Conservation (phyloP, 164 flowering plant genomes). For the Berberis thunbergii region DNA sequence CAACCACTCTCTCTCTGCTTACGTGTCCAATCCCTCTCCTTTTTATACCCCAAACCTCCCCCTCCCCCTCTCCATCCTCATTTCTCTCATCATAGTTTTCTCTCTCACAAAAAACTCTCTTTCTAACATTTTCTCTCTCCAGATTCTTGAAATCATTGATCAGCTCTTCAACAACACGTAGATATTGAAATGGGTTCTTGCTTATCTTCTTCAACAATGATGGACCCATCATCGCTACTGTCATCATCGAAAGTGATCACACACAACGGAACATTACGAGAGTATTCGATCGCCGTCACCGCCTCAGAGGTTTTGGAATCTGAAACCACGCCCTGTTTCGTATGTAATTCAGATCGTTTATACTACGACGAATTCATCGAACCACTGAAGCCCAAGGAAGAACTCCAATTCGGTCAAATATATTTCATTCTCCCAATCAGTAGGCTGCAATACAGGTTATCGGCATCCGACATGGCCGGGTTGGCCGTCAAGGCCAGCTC, state of each 20-base stretch:
- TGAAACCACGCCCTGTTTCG: slow-evolving; percentile 11
- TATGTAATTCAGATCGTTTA: slow-evolving; percentile 46
- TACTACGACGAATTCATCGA: slow-evolving; percentile 43
- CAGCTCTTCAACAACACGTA: too few species aligned
- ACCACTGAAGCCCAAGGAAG: slow-evolving; percentile 16
- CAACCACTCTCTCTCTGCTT: too few species aligned
- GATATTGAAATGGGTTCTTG: slow-evolving; percentile 20
- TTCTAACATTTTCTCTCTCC: not conserved
- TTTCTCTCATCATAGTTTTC: too few species aligned
- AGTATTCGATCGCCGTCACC: slow-evolving; percentile 20
- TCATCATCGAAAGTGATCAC: slow-evolving; percentile 27
- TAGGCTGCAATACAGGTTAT: slow-evolving; percentile 24
- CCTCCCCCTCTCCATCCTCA: too few species aligned
- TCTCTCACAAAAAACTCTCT: not conserved
- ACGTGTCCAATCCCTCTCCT: too few species aligned
- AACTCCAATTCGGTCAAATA: slow-evolving; percentile 33
- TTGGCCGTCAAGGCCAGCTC: slow-evolving; percentile 53
- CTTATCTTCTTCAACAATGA: slow-evolving; percentile 6
- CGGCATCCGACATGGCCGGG: slow-evolving; percentile 59
- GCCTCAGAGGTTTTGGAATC: slow-evolving; percentile 31
- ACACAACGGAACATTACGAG: slow-evolving; percentile 24
- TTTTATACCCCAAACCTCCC: too few species aligned
- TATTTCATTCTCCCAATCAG: slow-evolving; percentile 42
- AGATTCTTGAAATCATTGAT: not conserved
- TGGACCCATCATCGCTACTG: not conserved